Percentiles rank a stretch among this genome's conserved stretches.
phyloP scores from a whole-genome alignment of 2,329 filamentous ascomycete species.

The Aspergillus sp. region DNA sequence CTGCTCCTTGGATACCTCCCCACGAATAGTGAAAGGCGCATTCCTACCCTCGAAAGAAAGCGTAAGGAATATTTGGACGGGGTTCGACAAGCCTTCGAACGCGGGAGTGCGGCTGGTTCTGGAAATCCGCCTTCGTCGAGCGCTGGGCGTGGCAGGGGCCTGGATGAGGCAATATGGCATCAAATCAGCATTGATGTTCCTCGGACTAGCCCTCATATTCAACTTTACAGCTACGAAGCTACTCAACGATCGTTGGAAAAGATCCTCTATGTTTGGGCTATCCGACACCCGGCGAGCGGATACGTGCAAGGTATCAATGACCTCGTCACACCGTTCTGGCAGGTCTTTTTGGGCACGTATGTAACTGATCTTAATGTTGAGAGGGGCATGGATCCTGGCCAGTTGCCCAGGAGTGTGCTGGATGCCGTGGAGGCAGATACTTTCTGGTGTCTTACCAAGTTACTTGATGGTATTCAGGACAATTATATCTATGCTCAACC shows the following conservation, averaged over 20 bases:
- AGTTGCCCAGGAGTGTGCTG: conserved; percentile 83
- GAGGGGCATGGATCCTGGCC: conserved; percentile 93
- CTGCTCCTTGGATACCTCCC: conserved; percentile 91
- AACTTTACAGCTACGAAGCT: conserved; percentile 92
- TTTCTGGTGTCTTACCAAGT: conserved; percentile 97
- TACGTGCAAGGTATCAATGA: conserved; percentile 99
- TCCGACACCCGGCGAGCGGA: conserved; percentile 92
- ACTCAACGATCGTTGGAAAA: conserved; percentile 92
- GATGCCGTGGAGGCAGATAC: conserved; percentile 97
- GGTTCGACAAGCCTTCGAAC: conserved; percentile 68
- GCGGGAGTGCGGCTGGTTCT: conserved; percentile 49
- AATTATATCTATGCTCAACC: conserved; percentile 98
- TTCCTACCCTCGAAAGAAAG: conserved; percentile 88
- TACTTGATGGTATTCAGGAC: conserved; percentile 98
- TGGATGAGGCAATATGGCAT: conserved; percentile 98
- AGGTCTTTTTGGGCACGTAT: conserved; percentile 92
- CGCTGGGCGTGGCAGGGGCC: conserved; percentile 65
- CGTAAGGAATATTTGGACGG: conserved; percentile 96
- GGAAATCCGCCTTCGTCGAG: conserved; percentile 43
- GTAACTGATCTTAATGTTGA: conserved; percentile 93
- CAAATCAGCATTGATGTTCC: conserved; percentile 99
- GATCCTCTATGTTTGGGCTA: conserved; percentile 96
- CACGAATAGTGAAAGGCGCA: conserved; percentile 90
- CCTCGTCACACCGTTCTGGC: conserved; percentile 95
- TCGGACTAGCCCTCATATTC: conserved; percentile 91